A percentile compares a stretch with the other conserved stretches of the same genome.
phyloP scores from a whole-genome alignment of 208 protist genomes.

The Trypanosomatidae sp. region DNA sequence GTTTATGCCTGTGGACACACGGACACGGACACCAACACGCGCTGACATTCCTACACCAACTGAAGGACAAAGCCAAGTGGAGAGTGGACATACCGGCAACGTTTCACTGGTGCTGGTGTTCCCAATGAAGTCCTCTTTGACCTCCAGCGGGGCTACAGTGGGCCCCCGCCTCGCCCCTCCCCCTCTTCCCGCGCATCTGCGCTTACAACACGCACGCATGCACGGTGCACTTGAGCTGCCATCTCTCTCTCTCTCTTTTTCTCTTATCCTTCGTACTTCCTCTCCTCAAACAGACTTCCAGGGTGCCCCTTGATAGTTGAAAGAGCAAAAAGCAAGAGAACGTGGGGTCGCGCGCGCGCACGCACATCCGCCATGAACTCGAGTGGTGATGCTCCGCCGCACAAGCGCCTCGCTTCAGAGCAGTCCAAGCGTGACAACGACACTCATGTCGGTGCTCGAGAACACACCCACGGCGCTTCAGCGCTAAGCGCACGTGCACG shows the following conservation, averaged over 20 bases:
- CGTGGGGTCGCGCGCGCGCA: neutral
- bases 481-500: slow-evolving; percentile 19
- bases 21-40: neutral
- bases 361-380: neutral
- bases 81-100: neutral
- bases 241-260: neutral
- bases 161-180: neutral
- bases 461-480: neutral
- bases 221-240: neutral
- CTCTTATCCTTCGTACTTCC: no score
- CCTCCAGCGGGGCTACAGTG: neutral
- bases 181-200: neutral
- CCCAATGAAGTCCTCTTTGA: neutral
- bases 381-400: slow-evolving; percentile 7
- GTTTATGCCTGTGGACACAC: neutral
- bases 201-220: neutral
- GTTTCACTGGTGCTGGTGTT: neutral
- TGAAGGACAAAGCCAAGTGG: neutral
- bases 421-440: neutral
- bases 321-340: neutral
- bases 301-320: neutral
- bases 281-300: neutral
- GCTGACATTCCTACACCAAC: neutral
- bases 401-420: slow-evolving; percentile 17
- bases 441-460: slow-evolving; percentile 14